Percentiles rank a stretch among this genome's conserved stretches.
Evolutionary conservation across 306 rosid genomes (phyloP).

Genomic region (Casuarina glauca): DNA sequence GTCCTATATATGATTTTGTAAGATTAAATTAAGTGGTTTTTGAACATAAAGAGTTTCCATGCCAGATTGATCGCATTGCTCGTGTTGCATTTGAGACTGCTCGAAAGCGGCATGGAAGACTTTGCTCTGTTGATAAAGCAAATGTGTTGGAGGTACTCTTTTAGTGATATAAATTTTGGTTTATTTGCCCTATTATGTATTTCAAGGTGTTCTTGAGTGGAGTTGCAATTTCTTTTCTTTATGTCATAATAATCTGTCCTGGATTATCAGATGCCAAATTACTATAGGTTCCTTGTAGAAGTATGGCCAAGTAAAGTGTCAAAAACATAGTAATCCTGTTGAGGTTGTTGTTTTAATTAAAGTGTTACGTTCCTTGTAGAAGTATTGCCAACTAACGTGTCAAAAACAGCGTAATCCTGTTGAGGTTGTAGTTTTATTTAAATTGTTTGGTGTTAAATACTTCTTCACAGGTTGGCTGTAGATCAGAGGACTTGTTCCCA

Average conservation of each 20-base stretch:
- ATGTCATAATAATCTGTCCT: background rate
- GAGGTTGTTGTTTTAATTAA: background rate
- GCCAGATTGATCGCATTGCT: constrained; percentile 88
- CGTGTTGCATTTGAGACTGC: constrained; percentile 86
- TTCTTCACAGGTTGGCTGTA: background rate
- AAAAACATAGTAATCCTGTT: background rate
- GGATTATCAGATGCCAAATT: background rate
- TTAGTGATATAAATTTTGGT: background rate
- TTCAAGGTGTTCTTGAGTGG: background rate
- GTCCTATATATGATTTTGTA: constrained; percentile 4
- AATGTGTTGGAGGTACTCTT: constrained; percentile 86
- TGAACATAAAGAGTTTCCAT: constrained; percentile 24
- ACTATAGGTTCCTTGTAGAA: background rate
- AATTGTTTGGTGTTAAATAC: too few species aligned
- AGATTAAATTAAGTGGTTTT: constrained; percentile 4
- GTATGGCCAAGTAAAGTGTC: background rate
- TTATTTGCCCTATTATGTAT: constrained; percentile 11
- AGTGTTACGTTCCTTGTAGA: background rate
- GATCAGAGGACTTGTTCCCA: background rate
- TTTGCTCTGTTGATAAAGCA: constrained; percentile 95
- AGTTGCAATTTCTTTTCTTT: background rate
- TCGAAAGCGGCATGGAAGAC: constrained; percentile 67
- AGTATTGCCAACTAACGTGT: background rate
- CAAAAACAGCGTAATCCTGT: background rate
- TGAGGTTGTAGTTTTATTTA: background rate